Evolutionary conservation across 1,284 basidiomycete species (phyloP), one percentile per base, ranked within the genome.

Genomic region (Trichosporon sp.): DNA sequence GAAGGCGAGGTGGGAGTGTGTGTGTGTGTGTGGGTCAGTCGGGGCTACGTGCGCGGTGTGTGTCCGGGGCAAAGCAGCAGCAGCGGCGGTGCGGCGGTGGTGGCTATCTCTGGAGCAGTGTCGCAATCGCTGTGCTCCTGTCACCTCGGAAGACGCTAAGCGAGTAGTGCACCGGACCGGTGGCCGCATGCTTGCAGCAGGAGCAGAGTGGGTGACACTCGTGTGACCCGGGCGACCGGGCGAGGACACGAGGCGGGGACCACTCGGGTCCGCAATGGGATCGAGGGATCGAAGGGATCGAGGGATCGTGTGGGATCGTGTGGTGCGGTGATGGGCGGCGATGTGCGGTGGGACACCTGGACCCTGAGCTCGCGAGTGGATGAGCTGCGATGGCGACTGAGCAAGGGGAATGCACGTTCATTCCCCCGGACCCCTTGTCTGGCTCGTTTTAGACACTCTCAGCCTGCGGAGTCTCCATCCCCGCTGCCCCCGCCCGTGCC

Each of bases 261-360:
- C 59, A 63, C 59, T 63, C 59, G 59, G 59, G 59, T 63, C 59
- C 59, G 59, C 59, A 63, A 7, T 4, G 26, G 26, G 2, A n/a
- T 4, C 12, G 12, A 32, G 26, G 35, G 35, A 37, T 37, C 35
- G 35, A 37, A 10, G 35, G 35, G 35, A 37, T 37, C 35, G 35
- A 32, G 26, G 35, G 35, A 37, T 37, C 35, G 35, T 7, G 35
- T 26, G 35, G 35, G 35, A 37, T 37, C 35, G 35, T 26, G 54
- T 11, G 54, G 31, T 35, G 19, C 26, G 51, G 51, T 56, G 51
- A 56, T 46, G 43, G 16, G 43, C 43, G 43, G 43, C 43, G 51
- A 26, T 54, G 51, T 16, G 26, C 26, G 26, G 26, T 26, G 26
- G 26, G 26, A 26, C 26, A 26, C 26, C 26, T 26, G 51, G 51